Evolutionary conservation across 2,329 filamentous ascomycete genomes (phyloP).

Genomic region (Phyllosticta capitalensis): DNA sequence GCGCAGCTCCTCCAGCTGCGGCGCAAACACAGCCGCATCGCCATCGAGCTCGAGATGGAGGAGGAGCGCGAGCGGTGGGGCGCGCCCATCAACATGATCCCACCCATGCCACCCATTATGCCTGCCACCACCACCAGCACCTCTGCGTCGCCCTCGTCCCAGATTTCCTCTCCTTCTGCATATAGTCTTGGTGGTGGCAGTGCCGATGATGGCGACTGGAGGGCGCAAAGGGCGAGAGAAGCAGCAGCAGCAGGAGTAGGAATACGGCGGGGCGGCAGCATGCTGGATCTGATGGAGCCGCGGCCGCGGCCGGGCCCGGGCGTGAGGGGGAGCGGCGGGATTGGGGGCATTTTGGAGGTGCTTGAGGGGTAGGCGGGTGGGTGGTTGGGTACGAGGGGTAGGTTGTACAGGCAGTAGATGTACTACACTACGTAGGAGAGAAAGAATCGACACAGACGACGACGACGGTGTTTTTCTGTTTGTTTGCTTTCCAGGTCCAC

Average conservation of each 20-base stretch:
- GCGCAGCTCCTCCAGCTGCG: constrained; percentile 24
- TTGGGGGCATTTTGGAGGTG: constrained; percentile 28
- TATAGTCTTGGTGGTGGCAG: constrained; percentile 12
- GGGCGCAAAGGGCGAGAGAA: not conserved
- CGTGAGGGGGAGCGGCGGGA: constrained; percentile 8
- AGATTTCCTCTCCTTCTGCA: too few relatives aligned
- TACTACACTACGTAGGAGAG: too few relatives aligned
- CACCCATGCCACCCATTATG: too few relatives aligned
- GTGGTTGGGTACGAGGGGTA: too few relatives aligned
- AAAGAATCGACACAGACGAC: too few relatives aligned
- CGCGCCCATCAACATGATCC: too few relatives aligned
- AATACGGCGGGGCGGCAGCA: not conserved
- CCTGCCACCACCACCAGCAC: too few relatives aligned
- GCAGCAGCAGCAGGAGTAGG: too few relatives aligned
- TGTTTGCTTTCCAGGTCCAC: too few relatives aligned
- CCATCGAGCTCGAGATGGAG: constrained; percentile 24
- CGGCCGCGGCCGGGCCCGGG: constrained; percentile 15
- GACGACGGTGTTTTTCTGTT: too few relatives aligned
- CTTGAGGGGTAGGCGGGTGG: constrained; percentile 10
- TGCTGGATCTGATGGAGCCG: constrained; percentile 20
- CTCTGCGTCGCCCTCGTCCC: constrained; percentile 13
- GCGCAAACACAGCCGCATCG: constrained; percentile 23
- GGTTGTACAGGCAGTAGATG: too few relatives aligned
- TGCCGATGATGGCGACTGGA: not conserved
- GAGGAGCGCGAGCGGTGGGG: constrained; percentile 24